Conservation (phyloP, 257 asterid species). For the Eucommia ulmoides region DNA sequence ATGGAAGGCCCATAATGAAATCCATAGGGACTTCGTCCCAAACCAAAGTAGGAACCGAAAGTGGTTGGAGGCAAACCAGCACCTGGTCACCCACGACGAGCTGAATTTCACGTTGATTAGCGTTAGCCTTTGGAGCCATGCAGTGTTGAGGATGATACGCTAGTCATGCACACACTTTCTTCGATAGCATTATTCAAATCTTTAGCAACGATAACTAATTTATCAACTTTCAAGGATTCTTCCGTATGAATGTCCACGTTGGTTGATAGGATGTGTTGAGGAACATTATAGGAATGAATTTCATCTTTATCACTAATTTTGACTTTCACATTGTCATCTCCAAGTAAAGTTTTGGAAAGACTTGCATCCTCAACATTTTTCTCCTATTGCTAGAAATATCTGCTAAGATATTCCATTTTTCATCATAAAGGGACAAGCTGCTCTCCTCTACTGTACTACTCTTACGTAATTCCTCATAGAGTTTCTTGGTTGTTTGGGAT, state of each 20-base stretch:
- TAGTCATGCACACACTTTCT: too few relatives aligned
- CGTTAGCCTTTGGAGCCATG: too few relatives aligned
- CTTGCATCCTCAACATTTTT: slow-evolving; percentile 21
- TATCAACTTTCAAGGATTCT: slow-evolving; percentile 21
- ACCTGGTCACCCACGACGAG: too few relatives aligned
- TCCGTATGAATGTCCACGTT: slow-evolving; percentile 25
- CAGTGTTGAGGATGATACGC: too few relatives aligned
- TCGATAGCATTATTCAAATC: slow-evolving; percentile 10
- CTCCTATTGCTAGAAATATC: slow-evolving; percentile 26
- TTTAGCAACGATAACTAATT: slow-evolving; percentile 3
- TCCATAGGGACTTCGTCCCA: too few relatives aligned
- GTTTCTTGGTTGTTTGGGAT: slow-evolving; percentile 13
- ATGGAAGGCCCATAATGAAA: neutral
- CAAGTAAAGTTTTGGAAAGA: slow-evolving; percentile 20
- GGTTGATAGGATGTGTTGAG: slow-evolving; percentile 24
- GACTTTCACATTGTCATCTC: slow-evolving; percentile 17
- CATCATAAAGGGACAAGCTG: slow-evolving; percentile 15
- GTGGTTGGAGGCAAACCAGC: too few relatives aligned
- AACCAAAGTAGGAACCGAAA: too few relatives aligned
- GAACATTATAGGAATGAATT: slow-evolving; percentile 14
- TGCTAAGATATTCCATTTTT: slow-evolving; percentile 18
- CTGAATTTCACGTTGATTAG: too few relatives aligned
- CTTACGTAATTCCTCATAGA: slow-evolving; percentile 15
- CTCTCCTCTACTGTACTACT: slow-evolving; percentile 26
- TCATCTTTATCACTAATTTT: slow-evolving; percentile 17